Evolutionary conservation across 2,329 filamentous ascomycete genomes (phyloP).

Genomic region (Hypocrella siamensis): DNA sequence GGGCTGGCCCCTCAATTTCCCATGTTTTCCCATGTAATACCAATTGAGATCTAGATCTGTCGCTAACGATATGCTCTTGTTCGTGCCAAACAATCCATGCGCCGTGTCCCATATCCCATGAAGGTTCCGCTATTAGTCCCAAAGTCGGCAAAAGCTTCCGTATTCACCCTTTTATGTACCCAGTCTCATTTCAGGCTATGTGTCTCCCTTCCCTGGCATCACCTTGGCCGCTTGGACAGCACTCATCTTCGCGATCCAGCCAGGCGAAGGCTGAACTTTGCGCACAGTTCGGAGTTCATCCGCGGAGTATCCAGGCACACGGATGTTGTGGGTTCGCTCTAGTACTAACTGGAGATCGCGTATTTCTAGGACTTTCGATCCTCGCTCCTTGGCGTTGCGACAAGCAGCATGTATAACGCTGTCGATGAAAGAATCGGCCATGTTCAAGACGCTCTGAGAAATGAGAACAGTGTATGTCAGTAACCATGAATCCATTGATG

Average conservation of each 20-base stretch:
- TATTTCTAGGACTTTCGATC: slow-evolving; percentile 79
- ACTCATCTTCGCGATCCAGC: slow-evolving; percentile 95
- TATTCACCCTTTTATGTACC: too few relatives aligned
- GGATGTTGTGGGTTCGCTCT: slow-evolving; percentile 77
- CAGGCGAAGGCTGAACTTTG: slow-evolving; percentile 75
- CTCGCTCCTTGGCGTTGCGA: slow-evolving; percentile 81
- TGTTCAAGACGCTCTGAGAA: slow-evolving; percentile 63
- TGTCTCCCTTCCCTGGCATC: slow-evolving; percentile 43
- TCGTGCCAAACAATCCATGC: too few relatives aligned
- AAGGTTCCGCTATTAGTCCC: too few relatives aligned
- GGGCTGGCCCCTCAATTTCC: too few relatives aligned
- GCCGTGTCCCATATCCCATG: too few relatives aligned
- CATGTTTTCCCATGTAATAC: too few relatives aligned
- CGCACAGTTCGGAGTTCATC: slow-evolving; percentile 90
- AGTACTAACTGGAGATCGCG: slow-evolving; percentile 72
- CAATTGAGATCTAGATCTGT: too few relatives aligned
- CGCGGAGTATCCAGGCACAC: slow-evolving; percentile 83
- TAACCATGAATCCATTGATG: too few relatives aligned
- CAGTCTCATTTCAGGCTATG: too few relatives aligned
- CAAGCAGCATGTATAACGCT: slow-evolving; percentile 77
- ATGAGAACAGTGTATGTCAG: too few relatives aligned
- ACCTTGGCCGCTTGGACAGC: slow-evolving; percentile 90
- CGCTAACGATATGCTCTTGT: too few relatives aligned
- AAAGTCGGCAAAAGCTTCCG: too few relatives aligned
- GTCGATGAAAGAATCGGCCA: slow-evolving; percentile 92